Conservation (phyloP, 495 filamentous ascomycete species). For the Hypoxylon perforatum region DNA sequence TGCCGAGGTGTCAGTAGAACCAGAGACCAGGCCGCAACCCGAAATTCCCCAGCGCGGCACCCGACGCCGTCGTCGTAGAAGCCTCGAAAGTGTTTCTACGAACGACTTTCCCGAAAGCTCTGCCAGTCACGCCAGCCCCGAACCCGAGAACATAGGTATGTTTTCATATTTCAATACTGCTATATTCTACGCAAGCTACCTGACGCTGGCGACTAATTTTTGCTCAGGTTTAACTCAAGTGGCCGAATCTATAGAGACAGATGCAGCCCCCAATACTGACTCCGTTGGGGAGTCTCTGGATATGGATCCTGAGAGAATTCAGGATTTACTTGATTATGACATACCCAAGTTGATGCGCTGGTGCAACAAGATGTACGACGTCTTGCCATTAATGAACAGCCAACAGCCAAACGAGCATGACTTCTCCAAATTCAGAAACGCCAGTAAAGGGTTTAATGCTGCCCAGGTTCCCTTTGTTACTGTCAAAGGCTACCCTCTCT, state of each 20-base stretch:
- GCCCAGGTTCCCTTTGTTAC: constrained; percentile 38
- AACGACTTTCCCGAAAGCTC: constrained; percentile 27
- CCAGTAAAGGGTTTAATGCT: constrained; percentile 19
- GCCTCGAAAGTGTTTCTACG: constrained; percentile 37
- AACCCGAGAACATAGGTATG: constrained; percentile 28
- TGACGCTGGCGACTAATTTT: constrained; percentile 11
- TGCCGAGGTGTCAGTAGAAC: constrained; percentile 15
- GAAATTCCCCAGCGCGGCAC: constrained; percentile 31
- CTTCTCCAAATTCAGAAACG: constrained; percentile 16
- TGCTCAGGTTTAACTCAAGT: constrained; percentile 13
- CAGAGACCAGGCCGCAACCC: constrained; percentile 7
- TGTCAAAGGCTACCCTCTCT: constrained; percentile 15
- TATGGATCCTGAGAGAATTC: constrained; percentile 33
- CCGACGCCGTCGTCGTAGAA: constrained; percentile 26
- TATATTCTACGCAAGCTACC: not conserved
- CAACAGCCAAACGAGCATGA: constrained; percentile 18
- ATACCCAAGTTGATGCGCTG: constrained; percentile 44
- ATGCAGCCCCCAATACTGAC: constrained; percentile 1
- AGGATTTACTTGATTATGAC: constrained; percentile 46
- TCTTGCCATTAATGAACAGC: constrained; percentile 20
- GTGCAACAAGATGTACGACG: constrained; percentile 30
- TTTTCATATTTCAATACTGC: too few species aligned
- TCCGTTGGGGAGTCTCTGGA: constrained; percentile 15
- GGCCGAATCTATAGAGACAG: not conserved
- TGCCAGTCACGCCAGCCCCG: constrained; percentile 14